These are phyloP conservation scores for Fusarium sp. DNA, from an alignment of 2,329 filamentous ascomycete species.

Conservation along the genomic window DNA sequence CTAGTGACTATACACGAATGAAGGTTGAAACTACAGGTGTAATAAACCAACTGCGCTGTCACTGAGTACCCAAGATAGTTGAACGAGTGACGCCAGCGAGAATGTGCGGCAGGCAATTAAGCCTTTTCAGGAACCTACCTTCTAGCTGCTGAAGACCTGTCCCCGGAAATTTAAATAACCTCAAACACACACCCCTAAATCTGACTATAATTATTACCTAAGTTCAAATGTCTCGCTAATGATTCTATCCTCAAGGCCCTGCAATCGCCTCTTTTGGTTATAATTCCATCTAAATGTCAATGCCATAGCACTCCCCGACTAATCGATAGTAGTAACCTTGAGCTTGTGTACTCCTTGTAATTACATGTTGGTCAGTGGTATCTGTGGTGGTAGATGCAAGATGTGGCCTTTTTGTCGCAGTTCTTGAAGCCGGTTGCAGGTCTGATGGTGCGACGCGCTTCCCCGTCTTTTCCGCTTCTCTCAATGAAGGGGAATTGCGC, in stretches of 20 bases:
- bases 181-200: no score
- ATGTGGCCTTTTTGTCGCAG: background rate
- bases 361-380: background rate
- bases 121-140: no score
- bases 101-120: no score
- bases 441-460: background rate
- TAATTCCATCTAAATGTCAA: background rate
- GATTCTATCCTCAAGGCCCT: background rate
- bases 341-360: background rate
- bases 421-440: background rate
- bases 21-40: no score
- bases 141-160: no score
- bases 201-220: no score
- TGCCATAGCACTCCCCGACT: background rate
- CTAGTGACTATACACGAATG: no score
- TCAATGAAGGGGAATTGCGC: accelerated
- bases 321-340: background rate
- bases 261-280: background rate
- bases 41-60: no score
- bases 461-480: background rate
- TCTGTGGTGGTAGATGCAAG: background rate
- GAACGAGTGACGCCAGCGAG: no score
- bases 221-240: background rate
- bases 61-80: no score
- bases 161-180: no score